These are phyloP conservation scores for Anisodus tanguticus DNA, from an alignment of 257 asterid species.

Conservation along the genomic window DNA sequence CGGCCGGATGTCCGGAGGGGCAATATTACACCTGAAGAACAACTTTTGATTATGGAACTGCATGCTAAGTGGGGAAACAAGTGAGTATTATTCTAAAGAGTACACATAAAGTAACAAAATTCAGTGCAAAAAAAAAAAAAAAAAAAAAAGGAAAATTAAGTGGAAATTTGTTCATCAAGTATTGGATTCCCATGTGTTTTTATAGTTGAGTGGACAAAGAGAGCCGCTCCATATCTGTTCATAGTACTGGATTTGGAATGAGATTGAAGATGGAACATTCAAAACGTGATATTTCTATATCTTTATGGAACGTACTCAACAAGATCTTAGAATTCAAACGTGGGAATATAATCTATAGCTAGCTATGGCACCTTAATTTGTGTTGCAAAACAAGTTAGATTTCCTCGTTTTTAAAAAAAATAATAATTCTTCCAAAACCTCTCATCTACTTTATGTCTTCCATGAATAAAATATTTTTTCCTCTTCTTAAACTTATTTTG, in stretches of 20 bases:
- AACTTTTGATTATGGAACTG: constrained; percentile 87
- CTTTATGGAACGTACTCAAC: neutral
- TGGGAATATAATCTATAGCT: constrained; percentile 37
- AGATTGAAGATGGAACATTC: neutral
- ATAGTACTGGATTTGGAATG: constrained; percentile 28
- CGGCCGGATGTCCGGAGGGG: constrained; percentile 95
- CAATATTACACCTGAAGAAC: constrained; percentile 90
- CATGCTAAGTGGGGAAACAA: constrained; percentile 99
- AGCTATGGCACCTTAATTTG: neutral
- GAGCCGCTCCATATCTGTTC: constrained; percentile 26
- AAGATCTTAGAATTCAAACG: constrained; percentile 34
- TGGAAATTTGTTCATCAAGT: constrained; percentile 31
- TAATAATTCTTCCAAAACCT: neutral
- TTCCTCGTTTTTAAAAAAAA: too few species aligned
- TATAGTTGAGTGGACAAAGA: constrained; percentile 25
- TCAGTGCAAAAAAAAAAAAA: neutral
- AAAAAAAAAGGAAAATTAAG: neutral
- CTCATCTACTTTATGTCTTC: neutral
- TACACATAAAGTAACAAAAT: constrained; percentile 26
- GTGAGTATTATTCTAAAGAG: constrained; percentile 41
- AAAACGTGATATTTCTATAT: constrained; percentile 11
- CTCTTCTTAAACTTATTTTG: neutral
- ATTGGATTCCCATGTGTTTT: constrained; percentile 30
- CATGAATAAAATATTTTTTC: neutral
- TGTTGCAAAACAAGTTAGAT: neutral